A percentile compares a stretch with the other conserved stretches of the same genome.
Conservation (phyloP, 176 grass and related monocot genomes). For the Lolium perenne region DNA sequence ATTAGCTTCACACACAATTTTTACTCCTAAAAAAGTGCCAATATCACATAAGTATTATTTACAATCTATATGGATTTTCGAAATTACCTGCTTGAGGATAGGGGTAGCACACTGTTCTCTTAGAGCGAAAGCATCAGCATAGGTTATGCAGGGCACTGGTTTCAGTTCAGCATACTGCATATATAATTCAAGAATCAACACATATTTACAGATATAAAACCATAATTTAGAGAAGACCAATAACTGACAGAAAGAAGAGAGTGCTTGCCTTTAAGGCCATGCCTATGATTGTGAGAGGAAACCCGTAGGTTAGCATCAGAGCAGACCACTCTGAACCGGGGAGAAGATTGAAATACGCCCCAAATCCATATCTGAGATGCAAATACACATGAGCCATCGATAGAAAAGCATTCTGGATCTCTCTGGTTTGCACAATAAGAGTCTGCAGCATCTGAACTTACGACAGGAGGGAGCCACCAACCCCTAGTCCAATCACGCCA, state of each 20-base stretch:
- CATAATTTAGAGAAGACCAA: slow-evolving; percentile 15
- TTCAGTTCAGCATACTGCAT: slow-evolving; percentile 96
- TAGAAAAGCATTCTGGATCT: slow-evolving; percentile 16
- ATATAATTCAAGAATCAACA: slow-evolving; percentile 44
- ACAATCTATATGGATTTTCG: neutral
- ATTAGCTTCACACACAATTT: neutral
- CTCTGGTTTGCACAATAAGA: neutral
- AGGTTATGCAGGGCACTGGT: slow-evolving; percentile 92
- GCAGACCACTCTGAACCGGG: slow-evolving; percentile 96
- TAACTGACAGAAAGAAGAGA: slow-evolving; percentile 6
- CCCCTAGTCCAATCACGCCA: slow-evolving; percentile 75
- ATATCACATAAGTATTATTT: neutral
- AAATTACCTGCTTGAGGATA: slow-evolving; percentile 58
- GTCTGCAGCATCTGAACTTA: slow-evolving; percentile 48
- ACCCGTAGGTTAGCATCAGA: slow-evolving; percentile 91
- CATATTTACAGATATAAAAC: neutral
- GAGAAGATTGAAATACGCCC: slow-evolving; percentile 95
- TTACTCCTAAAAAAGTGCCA: neutral
- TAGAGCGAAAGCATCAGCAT: slow-evolving; percentile 74
- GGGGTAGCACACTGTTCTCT: slow-evolving; percentile 94
- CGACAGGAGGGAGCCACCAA: slow-evolving; percentile 81
- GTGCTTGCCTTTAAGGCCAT: slow-evolving; percentile 91
- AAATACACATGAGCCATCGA: slow-evolving; percentile 32
- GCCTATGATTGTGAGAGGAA: slow-evolving; percentile 94
- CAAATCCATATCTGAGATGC: slow-evolving; percentile 82